phyloP scores from a whole-genome alignment of 1,284 basidiomycete genomes.

The Inonotus hispidus region DNA sequence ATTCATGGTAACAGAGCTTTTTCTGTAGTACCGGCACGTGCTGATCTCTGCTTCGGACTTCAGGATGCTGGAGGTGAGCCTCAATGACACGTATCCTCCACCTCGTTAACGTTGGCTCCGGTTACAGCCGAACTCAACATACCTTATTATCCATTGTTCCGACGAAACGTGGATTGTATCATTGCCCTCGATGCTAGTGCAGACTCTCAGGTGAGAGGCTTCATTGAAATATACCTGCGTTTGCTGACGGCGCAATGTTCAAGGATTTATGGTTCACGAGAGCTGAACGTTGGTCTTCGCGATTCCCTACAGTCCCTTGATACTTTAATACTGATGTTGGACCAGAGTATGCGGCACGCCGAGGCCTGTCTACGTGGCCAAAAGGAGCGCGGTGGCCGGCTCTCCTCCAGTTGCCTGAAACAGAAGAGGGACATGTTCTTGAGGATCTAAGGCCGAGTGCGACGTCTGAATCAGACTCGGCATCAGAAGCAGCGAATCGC shows the following conservation, averaged over 20 bases:
- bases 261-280: conserved; percentile 38
- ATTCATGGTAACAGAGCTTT: conserved; percentile 29
- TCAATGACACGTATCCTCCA: neutral
- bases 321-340: neutral
- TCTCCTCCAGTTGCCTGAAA: conserved; percentile 17
- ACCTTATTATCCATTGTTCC: conserved; percentile 35
- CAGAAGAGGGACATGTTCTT: conserved; percentile 13
- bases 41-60: neutral
- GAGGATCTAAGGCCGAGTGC: conserved; percentile 8
- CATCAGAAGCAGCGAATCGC: conserved; percentile 17
- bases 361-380: conserved; percentile 34
- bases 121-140: conserved; percentile 33
- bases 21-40: neutral
- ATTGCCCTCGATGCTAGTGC: conserved; percentile 39
- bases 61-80: conserved; percentile 33
- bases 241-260: neutral
- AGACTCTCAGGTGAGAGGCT: conserved; percentile 31
- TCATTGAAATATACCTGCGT: neutral
- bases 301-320: neutral
- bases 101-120: neutral
- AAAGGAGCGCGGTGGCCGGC: conserved; percentile 31
- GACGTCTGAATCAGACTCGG: neutral
- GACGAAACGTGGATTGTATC: conserved; percentile 35
- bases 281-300: conserved; percentile 28
- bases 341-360: conserved; percentile 32